phyloP scores from a whole-genome alignment of 495 filamentous ascomycete genomes.

The Thozetella sp. region DNA sequence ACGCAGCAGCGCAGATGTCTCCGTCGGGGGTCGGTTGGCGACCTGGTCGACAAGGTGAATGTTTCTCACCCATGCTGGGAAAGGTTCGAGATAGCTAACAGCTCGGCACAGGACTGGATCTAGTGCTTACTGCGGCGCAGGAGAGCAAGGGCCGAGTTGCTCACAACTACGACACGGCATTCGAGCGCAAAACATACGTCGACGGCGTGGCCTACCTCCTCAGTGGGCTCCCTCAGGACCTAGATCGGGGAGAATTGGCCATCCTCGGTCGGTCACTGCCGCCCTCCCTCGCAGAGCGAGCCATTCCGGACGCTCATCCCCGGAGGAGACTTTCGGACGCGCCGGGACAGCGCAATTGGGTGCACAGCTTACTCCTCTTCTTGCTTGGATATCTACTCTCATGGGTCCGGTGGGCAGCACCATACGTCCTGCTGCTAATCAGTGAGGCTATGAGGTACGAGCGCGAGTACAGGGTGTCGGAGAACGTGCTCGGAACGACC shows the following conservation, averaged over 20 bases:
- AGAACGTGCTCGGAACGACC: constrained; percentile 3
- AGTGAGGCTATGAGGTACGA: constrained; percentile 10
- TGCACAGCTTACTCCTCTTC: constrained; percentile 12
- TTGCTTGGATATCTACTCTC: constrained; percentile 8
- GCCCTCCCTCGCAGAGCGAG: neutral
- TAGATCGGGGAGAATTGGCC: constrained; percentile 48
- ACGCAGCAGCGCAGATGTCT: neutral
- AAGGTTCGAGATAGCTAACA: neutral
- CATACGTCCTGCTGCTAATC: constrained; percentile 1
- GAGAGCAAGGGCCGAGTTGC: neutral
- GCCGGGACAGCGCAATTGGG: neutral
- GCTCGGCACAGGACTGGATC: constrained; percentile 12
- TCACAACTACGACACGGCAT: constrained; percentile 21
- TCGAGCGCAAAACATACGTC: constrained; percentile 69
- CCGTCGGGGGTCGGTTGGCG: constrained; percentile 27
- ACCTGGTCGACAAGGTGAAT: constrained; percentile 31
- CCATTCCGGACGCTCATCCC: neutral
- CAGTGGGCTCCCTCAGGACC: constrained; percentile 60
- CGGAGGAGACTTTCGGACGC: neutral
- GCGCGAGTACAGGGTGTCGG: constrained; percentile 12
- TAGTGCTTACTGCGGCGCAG: constrained; percentile 11
- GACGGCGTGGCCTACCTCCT: constrained; percentile 68
- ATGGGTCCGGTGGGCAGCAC: constrained; percentile 7
- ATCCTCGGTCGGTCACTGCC: constrained; percentile 51
- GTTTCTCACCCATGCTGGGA: neutral